Evolutionary conservation across 345 rosid species (phyloP), one percentile per base, ranked within the genome.

Genomic region (Arabidopsis arenosa): DNA sequence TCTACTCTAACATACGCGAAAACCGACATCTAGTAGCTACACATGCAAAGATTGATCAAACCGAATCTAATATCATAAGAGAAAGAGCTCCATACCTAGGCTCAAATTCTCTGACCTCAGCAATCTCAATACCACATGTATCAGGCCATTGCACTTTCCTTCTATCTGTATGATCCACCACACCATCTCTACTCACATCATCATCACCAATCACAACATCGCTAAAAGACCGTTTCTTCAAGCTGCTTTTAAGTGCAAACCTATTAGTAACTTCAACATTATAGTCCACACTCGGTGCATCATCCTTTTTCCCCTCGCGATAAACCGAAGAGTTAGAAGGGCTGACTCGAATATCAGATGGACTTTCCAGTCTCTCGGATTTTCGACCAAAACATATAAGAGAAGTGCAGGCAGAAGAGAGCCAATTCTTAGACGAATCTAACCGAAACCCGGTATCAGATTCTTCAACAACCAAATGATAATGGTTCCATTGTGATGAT

Each of bases 81-180:
- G 62, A 65, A 21, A 51, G 26, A 21, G 5, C 51, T 59, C 12
- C 77, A 57, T 89, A 96, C 99, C 99, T 96, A 80, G 99, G 97
- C 73, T 89, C 98, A 83, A 93, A 96, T 83, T 93, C 99, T 82
- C 87, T 84, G 80, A 93, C 84, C 80, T 96, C 94, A 52, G 74
- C 89, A 62, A 96, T 93, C 78, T 91, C 98, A 75, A 82, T 87
- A 23, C 99, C 98, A 75, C 92, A 84, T 17, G 85, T 85, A 80
- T 96, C 98, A 10, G 90, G 87, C 99, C 99, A 96, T 78, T 88
- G 98, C 73, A 96, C 98, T 90, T 86, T 96, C 79, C 95, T 87
- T 80, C 84, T 82, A 18, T 83, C 95, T 18, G 66, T 63, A 63
- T 86, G 86, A 66, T 83, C 87, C 65, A 85, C 55, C 66, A 74